Percentiles rank a stretch among this genome's conserved stretches.
These are phyloP conservation scores for Babesia ovis DNA, from an alignment of 169 alveolate genomes.

Conservation along the genomic window DNA sequence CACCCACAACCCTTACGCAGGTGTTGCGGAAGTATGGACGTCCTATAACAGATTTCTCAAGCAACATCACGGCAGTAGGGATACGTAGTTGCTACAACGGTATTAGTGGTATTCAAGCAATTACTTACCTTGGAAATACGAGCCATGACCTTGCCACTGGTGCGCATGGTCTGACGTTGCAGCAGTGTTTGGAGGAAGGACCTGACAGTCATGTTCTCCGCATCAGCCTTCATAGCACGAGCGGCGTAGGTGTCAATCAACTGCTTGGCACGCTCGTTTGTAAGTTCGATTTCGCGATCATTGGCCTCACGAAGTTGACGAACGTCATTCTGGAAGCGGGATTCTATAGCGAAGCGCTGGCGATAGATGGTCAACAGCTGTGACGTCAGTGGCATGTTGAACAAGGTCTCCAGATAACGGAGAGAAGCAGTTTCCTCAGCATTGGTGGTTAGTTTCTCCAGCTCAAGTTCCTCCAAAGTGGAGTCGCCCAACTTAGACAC, in stretches of 20 bases:
- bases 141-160: conserved; percentile 5
- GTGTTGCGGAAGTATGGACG: background rate
- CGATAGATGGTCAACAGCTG: conserved; percentile 7
- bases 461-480: background rate
- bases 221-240: conserved; percentile 23
- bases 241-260: conserved; percentile 42
- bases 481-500: background rate
- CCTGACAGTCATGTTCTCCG: conserved; percentile 16
- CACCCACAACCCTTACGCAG: background rate
- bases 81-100: conserved; percentile 12
- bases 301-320: conserved; percentile 1
- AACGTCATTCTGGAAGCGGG: conserved; percentile 2
- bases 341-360: conserved; percentile 19
- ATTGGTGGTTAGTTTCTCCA: background rate
- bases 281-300: conserved; percentile 16
- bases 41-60: conserved; percentile 4
- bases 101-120: background rate
- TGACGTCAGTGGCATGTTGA: conserved; percentile 1
- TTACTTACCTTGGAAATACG: conserved; percentile 14
- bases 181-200: background rate
- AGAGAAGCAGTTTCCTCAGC: conserved; percentile 1
- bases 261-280: conserved; percentile 30
- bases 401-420: conserved; percentile 26
- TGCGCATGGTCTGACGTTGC: background rate
- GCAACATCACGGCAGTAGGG: background rate